These are phyloP conservation scores for Neonectria punicea DNA, from an alignment of 2,329 filamentous ascomycete species.

Conservation along the genomic window DNA sequence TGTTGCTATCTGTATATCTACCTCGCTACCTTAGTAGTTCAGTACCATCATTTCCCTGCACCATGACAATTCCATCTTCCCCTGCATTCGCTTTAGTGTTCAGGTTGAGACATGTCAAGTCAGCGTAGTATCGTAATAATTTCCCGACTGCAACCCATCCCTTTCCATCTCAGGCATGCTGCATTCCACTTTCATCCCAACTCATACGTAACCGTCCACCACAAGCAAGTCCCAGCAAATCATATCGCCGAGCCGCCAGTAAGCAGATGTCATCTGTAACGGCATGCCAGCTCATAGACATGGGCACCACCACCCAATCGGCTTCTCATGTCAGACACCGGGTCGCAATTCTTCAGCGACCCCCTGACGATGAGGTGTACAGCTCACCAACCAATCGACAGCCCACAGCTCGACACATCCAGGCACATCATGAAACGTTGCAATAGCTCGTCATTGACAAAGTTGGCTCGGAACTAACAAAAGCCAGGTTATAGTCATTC, in stretches of 20 bases:
- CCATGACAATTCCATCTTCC: background rate
- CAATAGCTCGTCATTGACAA: slow-evolving; percentile 38
- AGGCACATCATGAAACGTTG: slow-evolving; percentile 23
- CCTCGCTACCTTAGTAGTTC: too few species aligned
- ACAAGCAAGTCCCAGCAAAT: slow-evolving; percentile 17
- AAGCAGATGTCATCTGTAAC: slow-evolving; percentile 22
- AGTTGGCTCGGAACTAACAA: slow-evolving; percentile 25
- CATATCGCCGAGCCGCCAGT: slow-evolving; percentile 5
- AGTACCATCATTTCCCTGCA: background rate
- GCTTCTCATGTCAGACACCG: background rate
- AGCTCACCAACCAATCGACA: background rate
- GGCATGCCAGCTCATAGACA: slow-evolving; percentile 23
- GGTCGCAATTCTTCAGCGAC: background rate
- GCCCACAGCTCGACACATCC: background rate
- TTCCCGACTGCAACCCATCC: background rate
- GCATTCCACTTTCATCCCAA: slow-evolving; percentile 15
- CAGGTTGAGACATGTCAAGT: background rate
- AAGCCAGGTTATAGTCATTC: slow-evolving; percentile 29
- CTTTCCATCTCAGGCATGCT: slow-evolving; percentile 1
- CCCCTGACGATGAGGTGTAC: background rate
- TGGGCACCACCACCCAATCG: slow-evolving; percentile 10
- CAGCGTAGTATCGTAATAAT: background rate
- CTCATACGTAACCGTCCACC: slow-evolving; percentile 9
- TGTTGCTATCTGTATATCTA: background rate
- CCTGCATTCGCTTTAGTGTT: background rate